Evolutionary conservation across 1,139 yeast genomes (phyloP), one percentile per base, ranked within the genome.

Genomic region (Blastobotrys persicus): DNA sequence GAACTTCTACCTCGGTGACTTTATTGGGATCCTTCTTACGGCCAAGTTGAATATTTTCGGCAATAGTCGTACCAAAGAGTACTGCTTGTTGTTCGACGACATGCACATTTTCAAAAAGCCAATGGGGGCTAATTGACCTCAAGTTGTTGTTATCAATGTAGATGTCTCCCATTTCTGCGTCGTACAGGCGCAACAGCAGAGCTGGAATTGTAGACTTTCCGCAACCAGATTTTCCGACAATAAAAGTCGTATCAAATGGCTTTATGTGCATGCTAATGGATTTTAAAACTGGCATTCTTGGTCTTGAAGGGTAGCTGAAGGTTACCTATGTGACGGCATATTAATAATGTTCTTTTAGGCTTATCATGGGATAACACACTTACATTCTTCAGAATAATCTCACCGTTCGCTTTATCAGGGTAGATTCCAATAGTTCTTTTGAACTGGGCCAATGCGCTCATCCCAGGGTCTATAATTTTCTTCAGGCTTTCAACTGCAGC

Each of bases 161-260:
- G 2, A 91, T 77, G 1, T 59, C 52, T 0, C 92, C 91, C 0
- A 64, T 52, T 3, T 64, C 57, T 0, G 75, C 70, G 0, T 64
- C 55, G 57, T 89, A 88, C 37, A 87, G 74, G 28, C 78, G 78
- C 52, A 85, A 64, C 2, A 92, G 60, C 2, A 92, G 65, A 42
- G 77, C 78, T 0, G 85, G 79, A 9, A 92, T 55, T 0, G 98
- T 86, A 0, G 97, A 88, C 64, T 92, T 92, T 0, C 98, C 98
- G 0, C 92, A 82, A 0, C 98, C 98, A 0, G 97, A 88, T 53
- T 76, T 75, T 0, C 98, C 98, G 44, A 92, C 77, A 1, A 92
- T 66, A 59, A 79, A 91, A 2, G 83, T 80, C 16, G 79, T 63
- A 35, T 70, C 59, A 1, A 78, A 76, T 0, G 78, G 65, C 4